Base-by-base conservation (phyloP, 495 filamentous ascomycete genomes). In the Tuber aestivum region DNA sequence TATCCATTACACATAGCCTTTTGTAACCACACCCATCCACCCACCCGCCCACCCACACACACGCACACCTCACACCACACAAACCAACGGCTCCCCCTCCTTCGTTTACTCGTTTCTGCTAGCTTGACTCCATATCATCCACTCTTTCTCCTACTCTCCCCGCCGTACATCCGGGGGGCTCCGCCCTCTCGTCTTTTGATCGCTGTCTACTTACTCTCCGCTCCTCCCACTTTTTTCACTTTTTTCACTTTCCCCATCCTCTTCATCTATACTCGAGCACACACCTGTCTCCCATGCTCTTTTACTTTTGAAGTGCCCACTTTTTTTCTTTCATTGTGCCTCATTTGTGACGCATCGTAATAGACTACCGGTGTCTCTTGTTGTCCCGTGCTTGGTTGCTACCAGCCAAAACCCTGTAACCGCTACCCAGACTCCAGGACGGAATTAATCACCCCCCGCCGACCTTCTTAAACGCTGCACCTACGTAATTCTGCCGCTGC, bases 71-170 rank as follows among this genome's bases (percentile, higher is more conserved):
- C 48, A 56, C 56, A 65, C 56, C 56, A 65, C n/a, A 65, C 56
- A 65, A 65, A 65, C 32, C n/a, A 16, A 65, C 56, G n/a, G 27
- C 56, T 65, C 56, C 56, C 50, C 56, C 56, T 65, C 56, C 56
- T 32, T 32, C 56, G 56, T 65, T 65, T 65, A 32, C 56, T 65
- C 56, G 56, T 65, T 65, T 65, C 56, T 65, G 56, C 56, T 65
- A 65, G 56, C 27, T 65, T 65, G 56, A 32, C n/a, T 32, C 56
- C 27, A 65, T 65, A 65, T 32, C 56, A 32, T 65, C 56, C 56
- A 32, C 56, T 65, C 56, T 32, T 32, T 32, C 56, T 65, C 56
- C 56, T 65, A 65, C 56, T 65, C 56, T 65, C 56, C 56, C 56
- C 56, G 56, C 12, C n/a, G 16, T 65, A 65, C 56, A 65, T 65